Conservation (phyloP, 2,329 filamentous ascomycete genomes). For the Xylariaceae sp. region DNA sequence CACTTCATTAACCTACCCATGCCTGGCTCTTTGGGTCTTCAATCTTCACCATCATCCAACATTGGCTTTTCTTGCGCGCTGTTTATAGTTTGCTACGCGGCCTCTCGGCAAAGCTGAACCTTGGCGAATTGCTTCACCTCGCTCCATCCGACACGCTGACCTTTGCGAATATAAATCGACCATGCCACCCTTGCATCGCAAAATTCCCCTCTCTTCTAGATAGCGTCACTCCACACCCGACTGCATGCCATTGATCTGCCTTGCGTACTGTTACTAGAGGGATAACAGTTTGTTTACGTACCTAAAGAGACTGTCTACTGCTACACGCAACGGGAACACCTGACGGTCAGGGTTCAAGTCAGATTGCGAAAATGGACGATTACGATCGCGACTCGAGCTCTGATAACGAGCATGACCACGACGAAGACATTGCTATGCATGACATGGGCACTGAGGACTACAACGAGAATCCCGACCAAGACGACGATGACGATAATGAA, state of each 20-base stretch:
- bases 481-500: slow-evolving; percentile 39
- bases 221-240: not conserved
- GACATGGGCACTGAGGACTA: slow-evolving; percentile 31
- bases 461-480: slow-evolving; percentile 22
- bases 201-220: not conserved
- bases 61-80: too few species aligned
- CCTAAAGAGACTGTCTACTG: not conserved
- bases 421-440: slow-evolving; percentile 35
- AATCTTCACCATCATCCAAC: too few species aligned
- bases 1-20: too few species aligned
- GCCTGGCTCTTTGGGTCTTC: too few species aligned
- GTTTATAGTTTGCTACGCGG: too few species aligned
- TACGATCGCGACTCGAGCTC: slow-evolving; percentile 40
- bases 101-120: too few species aligned
- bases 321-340: not conserved
- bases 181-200: not conserved
- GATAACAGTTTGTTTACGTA: not conserved
- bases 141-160: not conserved
- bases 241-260: not conserved
- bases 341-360: not conserved
- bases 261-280: not conserved
- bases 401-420: slow-evolving; percentile 45
- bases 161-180: not conserved
- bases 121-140: not conserved
- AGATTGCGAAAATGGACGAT: slow-evolving; percentile 36